Evolutionary conservation across 1,284 basidiomycete species (phyloP).

Genomic region (Trametes sp.): DNA sequence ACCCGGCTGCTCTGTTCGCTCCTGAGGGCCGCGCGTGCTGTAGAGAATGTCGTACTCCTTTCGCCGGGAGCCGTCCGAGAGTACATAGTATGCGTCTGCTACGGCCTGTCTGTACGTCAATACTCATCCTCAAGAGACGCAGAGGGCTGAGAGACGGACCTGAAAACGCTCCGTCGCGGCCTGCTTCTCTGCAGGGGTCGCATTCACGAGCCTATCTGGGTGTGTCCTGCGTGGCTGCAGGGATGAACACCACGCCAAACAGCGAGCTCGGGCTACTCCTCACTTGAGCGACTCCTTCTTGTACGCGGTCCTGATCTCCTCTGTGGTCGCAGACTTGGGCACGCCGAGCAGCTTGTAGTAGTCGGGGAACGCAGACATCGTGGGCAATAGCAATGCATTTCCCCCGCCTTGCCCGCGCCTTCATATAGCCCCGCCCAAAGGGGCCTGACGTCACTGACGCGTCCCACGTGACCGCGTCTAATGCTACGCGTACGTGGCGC

Average conservation of each 20-base stretch:
- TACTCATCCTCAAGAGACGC: background rate
- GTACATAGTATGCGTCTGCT: conserved; percentile 96
- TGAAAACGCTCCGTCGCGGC: conserved; percentile 86
- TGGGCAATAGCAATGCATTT: conserved; percentile 16
- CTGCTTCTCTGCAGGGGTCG: conserved; percentile 73
- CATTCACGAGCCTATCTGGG: conserved; percentile 87
- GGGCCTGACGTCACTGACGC: conserved; percentile 31
- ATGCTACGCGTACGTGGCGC: conserved; percentile 15
- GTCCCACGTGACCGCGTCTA: conserved; percentile 31
- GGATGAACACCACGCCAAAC: conserved; percentile 18
- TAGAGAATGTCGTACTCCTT: conserved; percentile 85
- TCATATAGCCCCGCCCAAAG: conserved; percentile 17
- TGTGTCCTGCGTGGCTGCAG: conserved; percentile 68
- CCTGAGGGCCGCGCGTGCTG: conserved; percentile 53
- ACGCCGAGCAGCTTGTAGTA: conserved; percentile 76
- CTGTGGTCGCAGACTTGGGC: conserved; percentile 64
- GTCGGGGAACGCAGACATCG: conserved; percentile 74
- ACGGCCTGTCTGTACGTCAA: conserved; percentile 63
- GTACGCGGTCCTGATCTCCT: conserved; percentile 85
- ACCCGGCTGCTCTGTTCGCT: conserved; percentile 66
- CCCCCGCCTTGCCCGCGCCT: background rate
- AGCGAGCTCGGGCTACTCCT: conserved; percentile 8
- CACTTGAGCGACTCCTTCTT: conserved; percentile 79
- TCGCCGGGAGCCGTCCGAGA: conserved; percentile 83
- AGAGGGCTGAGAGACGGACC: conserved; percentile 45